phyloP scores from a whole-genome alignment of 1,139 yeast genomes.

The Blastobotrys indianensis region DNA sequence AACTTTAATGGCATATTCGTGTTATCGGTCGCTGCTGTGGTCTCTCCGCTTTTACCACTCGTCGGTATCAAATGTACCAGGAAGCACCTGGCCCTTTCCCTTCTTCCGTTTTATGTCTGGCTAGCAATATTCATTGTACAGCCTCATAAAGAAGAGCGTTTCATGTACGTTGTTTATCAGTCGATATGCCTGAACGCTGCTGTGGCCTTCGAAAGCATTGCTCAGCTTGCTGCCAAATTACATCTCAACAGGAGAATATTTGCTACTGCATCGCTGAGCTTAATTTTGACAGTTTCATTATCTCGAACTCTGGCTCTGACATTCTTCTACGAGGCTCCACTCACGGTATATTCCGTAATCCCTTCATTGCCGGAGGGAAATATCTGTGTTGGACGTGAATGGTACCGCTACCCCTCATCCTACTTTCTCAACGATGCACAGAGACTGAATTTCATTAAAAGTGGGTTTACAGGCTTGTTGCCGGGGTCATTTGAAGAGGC shows the following conservation, averaged over 20 bases:
- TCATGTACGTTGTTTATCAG: conserved; percentile 79
- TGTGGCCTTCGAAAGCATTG: conserved; percentile 33
- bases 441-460: conserved; percentile 60
- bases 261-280: conserved; percentile 10
- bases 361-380: conserved; percentile 40
- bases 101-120: conserved; percentile 56
- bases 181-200: conserved; percentile 61
- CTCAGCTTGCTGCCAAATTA: conserved; percentile 27
- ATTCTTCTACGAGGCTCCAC: conserved; percentile 34
- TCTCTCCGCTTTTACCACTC: conserved; percentile 21
- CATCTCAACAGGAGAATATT: conserved; percentile 1
- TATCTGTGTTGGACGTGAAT: conserved; percentile 86
- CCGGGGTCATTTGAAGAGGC: conserved; percentile 78
- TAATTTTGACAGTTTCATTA: conserved; percentile 21
- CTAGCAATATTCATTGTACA: conserved; percentile 57
- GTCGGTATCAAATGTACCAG: conserved; percentile 7
- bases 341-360: conserved; percentile 27
- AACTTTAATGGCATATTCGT: conserved; percentile 61
- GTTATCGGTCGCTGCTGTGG: conserved; percentile 42
- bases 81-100: conserved; percentile 14
- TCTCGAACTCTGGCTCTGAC: conserved; percentile 33
- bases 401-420: conserved; percentile 91
- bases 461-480: conserved; percentile 79
- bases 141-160: conserved; percentile 93
- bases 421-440: conserved; percentile 62